phyloP scores from a whole-genome alignment of 2,329 filamentous ascomycete species.

The Calonectria crousiana region DNA sequence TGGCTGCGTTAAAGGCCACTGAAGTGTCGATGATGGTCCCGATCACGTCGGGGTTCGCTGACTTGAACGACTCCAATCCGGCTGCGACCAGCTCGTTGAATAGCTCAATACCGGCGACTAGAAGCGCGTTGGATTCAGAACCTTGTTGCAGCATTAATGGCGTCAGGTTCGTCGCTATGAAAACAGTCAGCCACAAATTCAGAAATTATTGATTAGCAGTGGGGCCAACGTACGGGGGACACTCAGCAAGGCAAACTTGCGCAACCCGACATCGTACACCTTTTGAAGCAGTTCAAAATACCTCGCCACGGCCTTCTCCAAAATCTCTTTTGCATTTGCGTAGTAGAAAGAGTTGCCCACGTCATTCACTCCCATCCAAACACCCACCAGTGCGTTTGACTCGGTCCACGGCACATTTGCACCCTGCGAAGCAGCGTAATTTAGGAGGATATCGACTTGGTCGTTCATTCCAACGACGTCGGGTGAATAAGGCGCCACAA shows the following conservation, averaged over 20 bases:
- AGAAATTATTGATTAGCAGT: accelerated
- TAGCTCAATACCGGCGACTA: conserved; percentile 50
- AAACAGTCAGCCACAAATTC: accelerated
- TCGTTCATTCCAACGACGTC: conserved; percentile 49
- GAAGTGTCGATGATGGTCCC: conserved; percentile 56
- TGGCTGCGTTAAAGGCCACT: conserved; percentile 55
- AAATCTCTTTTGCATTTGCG: conserved; percentile 47
- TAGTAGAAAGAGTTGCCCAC: conserved; percentile 61
- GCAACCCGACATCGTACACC: conserved; percentile 64
- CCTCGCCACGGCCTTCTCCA: conserved; percentile 55
- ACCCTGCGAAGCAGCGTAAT: conserved; percentile 47
- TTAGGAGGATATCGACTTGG: conserved; percentile 45
- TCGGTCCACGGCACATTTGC: conserved; percentile 56
- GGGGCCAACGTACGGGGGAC: conserved; percentile 60
- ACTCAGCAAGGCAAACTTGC: conserved; percentile 71
- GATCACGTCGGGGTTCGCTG: conserved; percentile 48
- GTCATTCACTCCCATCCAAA: conserved; percentile 70
- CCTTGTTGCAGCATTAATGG: conserved; percentile 48
- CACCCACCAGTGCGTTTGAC: conserved; percentile 55
- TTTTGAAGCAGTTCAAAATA: conserved; percentile 56
- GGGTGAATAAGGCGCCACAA: conserved; percentile 66
- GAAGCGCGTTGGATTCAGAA: conserved; percentile 40
- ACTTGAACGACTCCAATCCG: conserved; percentile 48
- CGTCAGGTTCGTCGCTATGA: conserved; percentile 54
- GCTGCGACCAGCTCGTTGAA: conserved; percentile 53